Evolutionary conservation across 2,329 filamentous ascomycete species (phyloP), one percentile per base, ranked within the genome.

Genomic region (Claviceps fusiformis): DNA sequence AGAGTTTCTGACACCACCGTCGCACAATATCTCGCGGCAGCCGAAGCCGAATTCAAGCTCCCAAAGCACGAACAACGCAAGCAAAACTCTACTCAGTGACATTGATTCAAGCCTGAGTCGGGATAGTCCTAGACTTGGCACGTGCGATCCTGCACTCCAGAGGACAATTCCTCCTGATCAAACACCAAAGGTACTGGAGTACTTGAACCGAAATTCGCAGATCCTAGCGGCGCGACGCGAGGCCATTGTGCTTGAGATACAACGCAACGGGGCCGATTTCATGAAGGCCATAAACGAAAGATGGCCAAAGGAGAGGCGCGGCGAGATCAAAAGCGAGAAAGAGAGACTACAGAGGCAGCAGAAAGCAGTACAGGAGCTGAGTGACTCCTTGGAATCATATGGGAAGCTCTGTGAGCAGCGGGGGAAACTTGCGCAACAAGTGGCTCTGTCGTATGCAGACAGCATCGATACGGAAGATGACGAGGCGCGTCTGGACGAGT

Each of bases 391-490:
- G 55, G 67, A 71, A 27, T 66, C 68, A 2, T 77, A 76, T 56
- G 67, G 68, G 48, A 62, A 67, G 3, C 64, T 81, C 13, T 67
- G 67, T 45, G 65, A 65, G 17, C 71, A 75, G 58, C 71, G 72
- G 48, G 73, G 81, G 56, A 62, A 67, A 6, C 64, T 82, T 27
- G 68, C 76, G 0, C 65, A 72, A 50, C 68, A 71, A 52, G 73
- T 82, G 51, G 70, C 71, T 3, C 68, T 76, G 55, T 75, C 75
- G 0, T 82, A 80, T 57, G 72, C 71, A 15, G 71, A 77, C 10
- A 73, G 73, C 29, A 62, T 75, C 15, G 74, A 81, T 50, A 81
- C 75, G 1, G 73, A 76, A 2, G 73, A 75, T 10, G 75, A 79
- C 27, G 78, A 82, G 60, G 62, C 64, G 39, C 71, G 68, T 45